These are phyloP conservation scores for Russula abietina DNA, from an alignment of 768 basidiomycete genomes.

Conservation along the genomic window DNA sequence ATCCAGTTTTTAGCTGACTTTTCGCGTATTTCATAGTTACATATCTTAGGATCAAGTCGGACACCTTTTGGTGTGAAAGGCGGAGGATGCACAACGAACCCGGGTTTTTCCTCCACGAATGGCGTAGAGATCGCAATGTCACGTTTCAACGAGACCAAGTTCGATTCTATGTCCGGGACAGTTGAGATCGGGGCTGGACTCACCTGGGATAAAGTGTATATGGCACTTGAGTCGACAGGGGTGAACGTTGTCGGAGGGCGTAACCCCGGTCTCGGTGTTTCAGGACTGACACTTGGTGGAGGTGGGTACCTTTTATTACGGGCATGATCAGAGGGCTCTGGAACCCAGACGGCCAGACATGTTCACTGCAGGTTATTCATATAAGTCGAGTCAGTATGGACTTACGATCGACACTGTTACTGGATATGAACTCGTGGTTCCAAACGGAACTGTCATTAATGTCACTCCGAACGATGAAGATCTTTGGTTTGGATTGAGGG, in stretches of 20 bases:
- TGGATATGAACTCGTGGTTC: conserved; percentile 29
- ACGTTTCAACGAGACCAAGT: conserved; percentile 18
- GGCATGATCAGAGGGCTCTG: not conserved
- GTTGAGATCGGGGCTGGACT: conserved; percentile 26
- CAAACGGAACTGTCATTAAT: conserved; percentile 26
- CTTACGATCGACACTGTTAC: conserved; percentile 34
- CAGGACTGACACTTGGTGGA: conserved; percentile 27
- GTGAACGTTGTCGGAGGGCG: conserved; percentile 27
- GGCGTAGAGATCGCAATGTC: conserved; percentile 29
- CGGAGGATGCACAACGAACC: conserved; percentile 26
- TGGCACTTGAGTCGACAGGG: conserved; percentile 12
- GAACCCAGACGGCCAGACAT: not conserved
- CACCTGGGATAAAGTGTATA: conserved; percentile 29
- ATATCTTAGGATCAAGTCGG: conserved; percentile 10
- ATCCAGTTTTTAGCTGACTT: not conserved
- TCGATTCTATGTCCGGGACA: conserved; percentile 4
- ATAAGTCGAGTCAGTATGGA: conserved; percentile 32
- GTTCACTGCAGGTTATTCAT: conserved; percentile 30
- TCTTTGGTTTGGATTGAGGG: conserved; percentile 20
- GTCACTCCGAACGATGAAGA: conserved; percentile 9
- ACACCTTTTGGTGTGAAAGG: conserved; percentile 23
- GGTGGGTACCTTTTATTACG: conserved; percentile 8
- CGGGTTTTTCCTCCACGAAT: conserved; percentile 27
- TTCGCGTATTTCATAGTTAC: not conserved
- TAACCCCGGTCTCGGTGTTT: conserved; percentile 25